These are phyloP conservation scores for Wickerhamiella azyma DNA, from an alignment of 805 yeast genomes.

Conservation along the genomic window DNA sequence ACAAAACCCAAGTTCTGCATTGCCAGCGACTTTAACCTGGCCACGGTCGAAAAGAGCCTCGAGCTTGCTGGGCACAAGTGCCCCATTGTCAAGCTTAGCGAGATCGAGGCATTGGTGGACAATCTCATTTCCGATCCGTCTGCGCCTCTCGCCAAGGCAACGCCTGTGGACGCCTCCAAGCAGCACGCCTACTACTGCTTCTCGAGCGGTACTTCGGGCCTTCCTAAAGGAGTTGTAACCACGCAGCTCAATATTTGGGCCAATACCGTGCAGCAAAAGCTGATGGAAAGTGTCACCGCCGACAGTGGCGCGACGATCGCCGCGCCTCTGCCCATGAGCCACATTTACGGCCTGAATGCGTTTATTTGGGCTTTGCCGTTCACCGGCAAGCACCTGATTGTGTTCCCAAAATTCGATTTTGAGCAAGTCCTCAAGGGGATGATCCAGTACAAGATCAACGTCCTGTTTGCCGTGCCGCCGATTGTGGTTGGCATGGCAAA, in stretches of 20 bases:
- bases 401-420: constrained; percentile 26
- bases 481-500: constrained; percentile 34
- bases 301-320: constrained; percentile 18
- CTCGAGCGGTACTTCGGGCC: constrained; percentile 35
- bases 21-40: constrained; percentile 11
- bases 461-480: constrained; percentile 32
- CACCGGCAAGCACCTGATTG: constrained; percentile 16
- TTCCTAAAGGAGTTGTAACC: constrained; percentile 65
- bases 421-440: constrained; percentile 21
- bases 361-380: constrained; percentile 20
- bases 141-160: constrained; percentile 6
- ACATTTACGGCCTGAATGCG: constrained; percentile 23
- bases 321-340: constrained; percentile 23
- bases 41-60: constrained; percentile 6
- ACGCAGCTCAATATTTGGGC: constrained; percentile 41
- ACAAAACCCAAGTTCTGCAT: constrained; percentile 17
- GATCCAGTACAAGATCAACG: constrained; percentile 25
- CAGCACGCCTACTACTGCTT: constrained; percentile 22
- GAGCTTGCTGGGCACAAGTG: constrained; percentile 6
- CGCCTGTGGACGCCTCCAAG: constrained; percentile 7
- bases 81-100: constrained; percentile 6
- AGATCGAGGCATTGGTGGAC: constrained; percentile 4
- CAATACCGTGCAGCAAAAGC: constrained; percentile 21
- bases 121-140: background rate
- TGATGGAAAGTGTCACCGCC: constrained; percentile 21